These are phyloP conservation scores for Exophiala lecanii-corni DNA, from an alignment of 2,329 filamentous ascomycete genomes.

Conservation along the genomic window DNA sequence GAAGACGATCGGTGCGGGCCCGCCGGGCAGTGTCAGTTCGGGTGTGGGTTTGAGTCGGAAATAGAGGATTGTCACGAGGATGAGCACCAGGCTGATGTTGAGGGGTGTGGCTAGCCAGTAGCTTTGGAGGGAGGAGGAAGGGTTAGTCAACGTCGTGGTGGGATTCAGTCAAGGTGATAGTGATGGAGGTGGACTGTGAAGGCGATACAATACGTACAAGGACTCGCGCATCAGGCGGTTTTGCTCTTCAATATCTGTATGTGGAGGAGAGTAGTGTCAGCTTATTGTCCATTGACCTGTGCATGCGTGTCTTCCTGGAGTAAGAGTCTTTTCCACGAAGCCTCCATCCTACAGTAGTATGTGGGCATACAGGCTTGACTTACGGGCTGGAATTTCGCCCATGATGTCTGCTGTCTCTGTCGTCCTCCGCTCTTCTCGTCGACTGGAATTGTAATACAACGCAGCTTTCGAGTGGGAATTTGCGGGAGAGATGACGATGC, in stretches of 20 bases:
- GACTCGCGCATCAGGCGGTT: slow-evolving; percentile 13
- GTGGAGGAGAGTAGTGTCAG: not conserved
- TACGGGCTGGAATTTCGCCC: not conserved
- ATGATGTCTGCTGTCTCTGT: not conserved
- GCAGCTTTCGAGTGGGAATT: not conserved
- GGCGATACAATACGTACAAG: slow-evolving; percentile 6
- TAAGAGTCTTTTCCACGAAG: too few relatives aligned
- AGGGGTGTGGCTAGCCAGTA: slow-evolving; percentile 30
- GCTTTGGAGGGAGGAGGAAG: slow-evolving; percentile 1
- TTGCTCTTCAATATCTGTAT: slow-evolving; percentile 14
- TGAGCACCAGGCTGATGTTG: slow-evolving; percentile 56
- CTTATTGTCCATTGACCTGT: not conserved
- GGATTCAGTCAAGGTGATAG: not conserved
- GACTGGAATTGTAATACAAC: not conserved
- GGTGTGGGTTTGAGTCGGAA: slow-evolving; percentile 54
- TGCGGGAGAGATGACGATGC: not conserved
- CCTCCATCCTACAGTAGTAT: too few relatives aligned
- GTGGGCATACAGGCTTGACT: not conserved
- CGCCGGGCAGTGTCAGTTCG: slow-evolving; percentile 48
- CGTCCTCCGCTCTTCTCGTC: too few relatives aligned
- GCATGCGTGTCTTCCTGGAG: too few relatives aligned
- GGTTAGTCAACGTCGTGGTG: not conserved
- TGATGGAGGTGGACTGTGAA: not conserved
- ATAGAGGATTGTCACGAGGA: slow-evolving; percentile 55
- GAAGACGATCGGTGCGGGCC: slow-evolving; percentile 69